A percentile compares a stretch with the other conserved stretches of the same genome.
Conservation (phyloP, 129 eudicot species). For the Mikania micrantha region DNA sequence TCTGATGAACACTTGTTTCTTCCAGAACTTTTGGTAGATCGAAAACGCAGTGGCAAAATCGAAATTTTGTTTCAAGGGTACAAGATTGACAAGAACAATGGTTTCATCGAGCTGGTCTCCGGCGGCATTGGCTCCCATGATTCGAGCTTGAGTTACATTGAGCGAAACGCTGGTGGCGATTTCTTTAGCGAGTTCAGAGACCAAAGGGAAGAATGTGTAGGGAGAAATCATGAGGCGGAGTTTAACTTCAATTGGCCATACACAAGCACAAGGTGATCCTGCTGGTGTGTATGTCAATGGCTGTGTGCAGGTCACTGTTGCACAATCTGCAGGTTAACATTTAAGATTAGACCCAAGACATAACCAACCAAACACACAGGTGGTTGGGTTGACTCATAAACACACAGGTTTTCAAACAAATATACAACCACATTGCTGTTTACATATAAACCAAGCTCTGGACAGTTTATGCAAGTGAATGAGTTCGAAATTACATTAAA, state of each 20-base stretch:
- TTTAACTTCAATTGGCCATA: constrained; percentile 76
- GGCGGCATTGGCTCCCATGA: constrained; percentile 92
- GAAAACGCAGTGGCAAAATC: constrained; percentile 42
- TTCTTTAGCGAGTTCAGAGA: constrained; percentile 66
- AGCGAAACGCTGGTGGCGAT: constrained; percentile 52
- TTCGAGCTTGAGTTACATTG: constrained; percentile 75
- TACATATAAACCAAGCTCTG: not conserved
- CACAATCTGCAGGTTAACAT: constrained; percentile 53
- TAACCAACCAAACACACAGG: not conserved
- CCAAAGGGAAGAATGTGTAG: constrained; percentile 82
- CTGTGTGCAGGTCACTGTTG: constrained; percentile 60
- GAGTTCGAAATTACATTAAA: not conserved
- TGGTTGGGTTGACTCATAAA: not conserved
- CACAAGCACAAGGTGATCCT: constrained; percentile 87
- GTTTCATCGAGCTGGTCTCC: constrained; percentile 71
- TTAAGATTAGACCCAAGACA: not conserved
- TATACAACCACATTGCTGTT: not conserved
- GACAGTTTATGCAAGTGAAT: not conserved
- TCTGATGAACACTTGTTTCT: constrained; percentile 43
- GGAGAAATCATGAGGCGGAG: constrained; percentile 50
- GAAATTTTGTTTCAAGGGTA: constrained; percentile 49
- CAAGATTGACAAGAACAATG: constrained; percentile 64
- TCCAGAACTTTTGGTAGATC: constrained; percentile 75
- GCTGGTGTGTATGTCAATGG: constrained; percentile 79
- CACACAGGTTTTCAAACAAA: not conserved